Evolutionary conservation across 768 basidiomycete species (phyloP).

Genomic region (Albatrellus ellisii): DNA sequence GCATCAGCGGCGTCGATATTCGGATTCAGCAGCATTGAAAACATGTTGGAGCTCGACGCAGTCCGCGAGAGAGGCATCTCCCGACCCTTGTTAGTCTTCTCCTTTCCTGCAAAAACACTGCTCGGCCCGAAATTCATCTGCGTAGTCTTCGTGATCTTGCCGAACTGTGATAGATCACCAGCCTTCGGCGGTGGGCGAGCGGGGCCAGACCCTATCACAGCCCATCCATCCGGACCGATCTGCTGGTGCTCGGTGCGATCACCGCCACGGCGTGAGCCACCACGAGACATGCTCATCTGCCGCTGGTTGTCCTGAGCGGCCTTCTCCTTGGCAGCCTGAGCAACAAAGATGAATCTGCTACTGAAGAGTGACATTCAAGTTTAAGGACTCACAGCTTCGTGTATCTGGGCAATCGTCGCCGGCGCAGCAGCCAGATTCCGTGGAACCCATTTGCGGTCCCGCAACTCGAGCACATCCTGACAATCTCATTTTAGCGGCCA

Average conservation of each 20-base stretch:
- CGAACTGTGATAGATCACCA: constrained; percentile 79
- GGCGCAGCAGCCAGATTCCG: constrained; percentile 65
- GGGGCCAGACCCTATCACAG: constrained; percentile 20
- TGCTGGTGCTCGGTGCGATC: constrained; percentile 42
- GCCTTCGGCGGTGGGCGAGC: constrained; percentile 56
- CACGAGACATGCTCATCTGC: constrained; percentile 73
- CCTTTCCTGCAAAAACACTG: constrained; percentile 69
- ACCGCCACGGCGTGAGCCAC: constrained; percentile 80
- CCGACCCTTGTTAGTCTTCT: constrained; percentile 35
- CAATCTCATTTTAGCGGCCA: neutral
- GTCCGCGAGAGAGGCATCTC: constrained; percentile 64
- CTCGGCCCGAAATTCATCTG: constrained; percentile 74
- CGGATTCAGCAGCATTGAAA: constrained; percentile 85
- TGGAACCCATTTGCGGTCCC: constrained; percentile 64
- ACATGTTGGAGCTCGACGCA: constrained; percentile 78
- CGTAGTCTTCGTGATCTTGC: constrained; percentile 62
- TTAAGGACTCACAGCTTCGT: constrained; percentile 71
- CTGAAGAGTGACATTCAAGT: too few species aligned
- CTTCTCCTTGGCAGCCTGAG: constrained; percentile 83
- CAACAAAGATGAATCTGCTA: too few species aligned
- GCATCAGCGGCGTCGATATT: too few species aligned
- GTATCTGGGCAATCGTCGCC: constrained; percentile 76
- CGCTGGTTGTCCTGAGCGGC: constrained; percentile 72
- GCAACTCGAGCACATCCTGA: constrained; percentile 85
- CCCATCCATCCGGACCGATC: constrained; percentile 74